Percentiles rank a stretch among this genome's conserved stretches.
These are phyloP conservation scores for Porcisia deanei DNA, from an alignment of 208 protist species.

Conservation along the genomic window DNA sequence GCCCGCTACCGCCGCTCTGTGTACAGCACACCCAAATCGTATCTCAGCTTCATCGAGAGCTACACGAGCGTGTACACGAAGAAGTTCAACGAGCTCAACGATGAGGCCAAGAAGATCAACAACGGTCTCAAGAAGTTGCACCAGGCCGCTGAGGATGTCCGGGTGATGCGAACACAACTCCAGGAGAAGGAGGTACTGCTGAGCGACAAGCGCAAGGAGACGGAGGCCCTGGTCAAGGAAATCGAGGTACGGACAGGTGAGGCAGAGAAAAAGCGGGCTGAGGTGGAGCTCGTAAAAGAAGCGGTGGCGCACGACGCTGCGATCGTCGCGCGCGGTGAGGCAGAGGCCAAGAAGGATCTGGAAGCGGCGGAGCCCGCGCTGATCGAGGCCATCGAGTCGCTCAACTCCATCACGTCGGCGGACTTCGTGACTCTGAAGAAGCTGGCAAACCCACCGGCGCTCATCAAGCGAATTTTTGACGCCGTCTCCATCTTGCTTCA, in stretches of 20 bases:
- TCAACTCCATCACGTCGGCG: constrained; percentile 93
- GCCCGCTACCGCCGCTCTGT: constrained; percentile 91
- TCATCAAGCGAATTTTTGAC: constrained; percentile 98
- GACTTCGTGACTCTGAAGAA: constrained; percentile 96
- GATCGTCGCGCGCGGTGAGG: constrained; percentile 91
- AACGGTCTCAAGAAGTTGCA: constrained; percentile 95
- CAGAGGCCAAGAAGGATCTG: constrained; percentile 96
- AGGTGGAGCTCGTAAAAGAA: constrained; percentile 95
- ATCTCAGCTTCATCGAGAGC: constrained; percentile 93
- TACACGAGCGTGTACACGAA: constrained; percentile 93
- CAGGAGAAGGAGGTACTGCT: constrained; percentile 94
- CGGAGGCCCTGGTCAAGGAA: constrained; percentile 92
- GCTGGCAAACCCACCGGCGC: constrained; percentile 94
- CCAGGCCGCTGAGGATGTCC: constrained; percentile 93
- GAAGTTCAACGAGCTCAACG: constrained; percentile 93
- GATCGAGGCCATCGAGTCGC: constrained; percentile 92
- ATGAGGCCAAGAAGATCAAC: constrained; percentile 93
- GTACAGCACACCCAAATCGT: constrained; percentile 95
- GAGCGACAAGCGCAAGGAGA: constrained; percentile 91
- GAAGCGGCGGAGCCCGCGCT: constrained; percentile 94
- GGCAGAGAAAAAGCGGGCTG: constrained; percentile 95
- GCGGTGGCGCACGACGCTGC: constrained; percentile 86
- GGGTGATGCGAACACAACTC: constrained; percentile 94
- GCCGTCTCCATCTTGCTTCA: constrained; percentile 95
- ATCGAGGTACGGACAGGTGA: constrained; percentile 93